Evolutionary conservation across 768 basidiomycete species (phyloP).

Genomic region (Melanogaster broomeanus): DNA sequence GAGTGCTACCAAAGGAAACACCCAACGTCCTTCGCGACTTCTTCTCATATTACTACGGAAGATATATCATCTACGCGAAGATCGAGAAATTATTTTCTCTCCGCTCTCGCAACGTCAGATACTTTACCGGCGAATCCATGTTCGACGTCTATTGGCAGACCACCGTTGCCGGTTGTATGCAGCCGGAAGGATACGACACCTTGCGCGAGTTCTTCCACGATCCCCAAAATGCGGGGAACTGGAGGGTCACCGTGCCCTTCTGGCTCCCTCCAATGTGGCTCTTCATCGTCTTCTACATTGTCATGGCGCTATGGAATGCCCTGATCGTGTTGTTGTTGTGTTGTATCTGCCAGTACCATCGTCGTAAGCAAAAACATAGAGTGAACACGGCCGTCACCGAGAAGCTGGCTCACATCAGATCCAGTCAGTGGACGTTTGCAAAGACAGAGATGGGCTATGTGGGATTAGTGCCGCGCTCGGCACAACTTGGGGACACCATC

Average conservation of each 20-base stretch:
- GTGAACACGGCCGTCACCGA: background rate
- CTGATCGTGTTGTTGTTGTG: background rate
- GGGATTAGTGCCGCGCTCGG: background rate
- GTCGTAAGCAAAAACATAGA: background rate
- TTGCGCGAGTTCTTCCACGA: background rate
- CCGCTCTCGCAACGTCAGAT: background rate
- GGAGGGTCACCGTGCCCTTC: background rate
- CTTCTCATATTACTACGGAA: background rate
- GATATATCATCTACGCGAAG: background rate
- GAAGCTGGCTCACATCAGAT: background rate
- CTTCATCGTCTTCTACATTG: background rate
- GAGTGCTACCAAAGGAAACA: background rate
- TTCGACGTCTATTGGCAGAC: background rate
- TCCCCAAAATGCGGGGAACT: background rate
- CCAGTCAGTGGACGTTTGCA: background rate
- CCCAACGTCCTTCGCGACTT: background rate
- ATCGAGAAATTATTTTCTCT: background rate
- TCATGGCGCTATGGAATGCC: background rate
- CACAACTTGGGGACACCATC: background rate
- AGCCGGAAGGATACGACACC: background rate
- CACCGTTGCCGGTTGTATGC: background rate
- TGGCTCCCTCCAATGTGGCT: background rate
- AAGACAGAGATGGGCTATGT: background rate
- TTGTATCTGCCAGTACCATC: too few relatives aligned
- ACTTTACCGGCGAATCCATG: background rate